These are phyloP conservation scores for Venustampulla echinocandica DNA, from an alignment of 495 filamentous ascomycete species.

Conservation along the genomic window DNA sequence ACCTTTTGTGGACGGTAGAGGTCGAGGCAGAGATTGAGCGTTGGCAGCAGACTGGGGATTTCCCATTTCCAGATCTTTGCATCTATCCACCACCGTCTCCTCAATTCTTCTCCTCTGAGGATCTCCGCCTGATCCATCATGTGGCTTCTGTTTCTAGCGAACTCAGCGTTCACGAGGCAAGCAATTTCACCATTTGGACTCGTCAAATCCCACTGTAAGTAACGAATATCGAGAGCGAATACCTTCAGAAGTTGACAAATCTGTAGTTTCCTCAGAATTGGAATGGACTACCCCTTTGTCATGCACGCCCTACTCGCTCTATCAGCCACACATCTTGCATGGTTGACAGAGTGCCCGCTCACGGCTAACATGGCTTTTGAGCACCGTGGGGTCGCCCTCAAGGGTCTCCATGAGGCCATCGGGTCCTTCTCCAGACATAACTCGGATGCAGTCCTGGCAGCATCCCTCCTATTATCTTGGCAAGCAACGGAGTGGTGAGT, in stretches of 20 bases:
- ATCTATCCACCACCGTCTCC: constrained; percentile 59
- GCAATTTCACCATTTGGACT: constrained; percentile 83
- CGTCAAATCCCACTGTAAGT: constrained; percentile 85
- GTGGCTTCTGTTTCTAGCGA: constrained; percentile 78
- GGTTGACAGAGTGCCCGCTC: constrained; percentile 70
- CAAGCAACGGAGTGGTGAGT: constrained; percentile 93
- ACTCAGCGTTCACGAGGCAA: constrained; percentile 65
- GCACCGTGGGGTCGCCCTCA: constrained; percentile 74
- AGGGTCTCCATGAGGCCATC: constrained; percentile 82
- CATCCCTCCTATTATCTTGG: constrained; percentile 90
- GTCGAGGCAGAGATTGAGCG: constrained; percentile 71
- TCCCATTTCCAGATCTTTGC: constrained; percentile 77
- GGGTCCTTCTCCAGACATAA: constrained; percentile 76
- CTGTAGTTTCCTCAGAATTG: constrained; percentile 76
- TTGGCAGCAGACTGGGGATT: constrained; percentile 77
- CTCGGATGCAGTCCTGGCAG: constrained; percentile 85
- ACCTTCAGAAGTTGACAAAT: constrained; percentile 14
- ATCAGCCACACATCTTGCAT: constrained; percentile 84
- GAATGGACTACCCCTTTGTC: constrained; percentile 72
- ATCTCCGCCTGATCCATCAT: constrained; percentile 85
- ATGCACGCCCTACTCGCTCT: constrained; percentile 89
- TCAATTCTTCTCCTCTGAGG: constrained; percentile 58
- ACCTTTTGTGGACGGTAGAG: constrained; percentile 68
- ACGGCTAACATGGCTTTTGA: constrained; percentile 80
- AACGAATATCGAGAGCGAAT: constrained; percentile 10